Conservation (phyloP, 768 basidiomycete genomes). For the Boletales sp. region DNA sequence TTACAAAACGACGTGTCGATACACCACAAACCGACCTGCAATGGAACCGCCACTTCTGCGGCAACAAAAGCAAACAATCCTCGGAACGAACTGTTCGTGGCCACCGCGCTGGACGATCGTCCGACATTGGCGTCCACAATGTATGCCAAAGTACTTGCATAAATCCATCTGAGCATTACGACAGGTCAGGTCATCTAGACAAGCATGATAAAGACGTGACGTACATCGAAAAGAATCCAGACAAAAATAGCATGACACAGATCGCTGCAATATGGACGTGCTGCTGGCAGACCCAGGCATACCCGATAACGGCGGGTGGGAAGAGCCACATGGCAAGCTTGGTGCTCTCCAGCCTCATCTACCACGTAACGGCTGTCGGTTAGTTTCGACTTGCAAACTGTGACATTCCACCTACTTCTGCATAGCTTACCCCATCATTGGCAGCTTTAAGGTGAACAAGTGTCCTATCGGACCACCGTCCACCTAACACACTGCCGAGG, state of each 20-base stretch:
- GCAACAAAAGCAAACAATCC: conserved; percentile 66
- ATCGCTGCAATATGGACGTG: conserved; percentile 65
- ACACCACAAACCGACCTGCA: conserved; percentile 39
- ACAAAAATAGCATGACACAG: conserved; percentile 69
- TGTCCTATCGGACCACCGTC: conserved; percentile 55
- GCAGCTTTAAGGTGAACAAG: conserved; percentile 42
- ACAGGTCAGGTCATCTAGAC: background rate
- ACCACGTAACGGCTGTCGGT: background rate
- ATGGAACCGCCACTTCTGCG: conserved; percentile 71
- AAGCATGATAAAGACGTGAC: conserved; percentile 17
- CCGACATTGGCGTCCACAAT: conserved; percentile 87
- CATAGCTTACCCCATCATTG: conserved; percentile 49
- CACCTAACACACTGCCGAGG: conserved; percentile 54
- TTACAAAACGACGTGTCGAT: background rate
- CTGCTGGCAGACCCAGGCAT: conserved; percentile 73
- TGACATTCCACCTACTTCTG: conserved; percentile 47
- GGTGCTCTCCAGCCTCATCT: conserved; percentile 77
- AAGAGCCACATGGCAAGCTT: conserved; percentile 47
- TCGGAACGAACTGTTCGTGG: conserved; percentile 73
- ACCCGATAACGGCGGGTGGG: conserved; percentile 61
- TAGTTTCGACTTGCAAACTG: too few species aligned
- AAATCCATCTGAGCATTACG: conserved; percentile 45
- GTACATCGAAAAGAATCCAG: conserved; percentile 74
- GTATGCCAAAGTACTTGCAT: conserved; percentile 75
- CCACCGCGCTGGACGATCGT: conserved; percentile 72